These are phyloP conservation scores for Pulveroboletus ravenelii DNA, from an alignment of 768 basidiomycete species.

Conservation along the genomic window DNA sequence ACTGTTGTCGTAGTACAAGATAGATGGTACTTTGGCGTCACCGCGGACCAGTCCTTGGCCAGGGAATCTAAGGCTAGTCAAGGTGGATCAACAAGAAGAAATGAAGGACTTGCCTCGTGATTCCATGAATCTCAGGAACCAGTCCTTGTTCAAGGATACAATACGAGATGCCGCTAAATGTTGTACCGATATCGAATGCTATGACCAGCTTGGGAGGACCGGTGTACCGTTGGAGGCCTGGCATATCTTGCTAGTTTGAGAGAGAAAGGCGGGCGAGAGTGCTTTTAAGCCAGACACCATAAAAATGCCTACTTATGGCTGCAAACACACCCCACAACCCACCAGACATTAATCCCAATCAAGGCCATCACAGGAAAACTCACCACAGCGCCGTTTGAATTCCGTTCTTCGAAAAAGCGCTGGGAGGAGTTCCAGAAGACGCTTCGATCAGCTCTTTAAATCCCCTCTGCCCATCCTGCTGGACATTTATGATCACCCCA, in stretches of 20 bases:
- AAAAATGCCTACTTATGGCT: not conserved
- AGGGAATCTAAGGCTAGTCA: constrained; percentile 32
- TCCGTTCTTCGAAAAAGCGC: too few relatives aligned
- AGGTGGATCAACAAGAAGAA: not conserved
- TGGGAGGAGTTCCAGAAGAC: too few relatives aligned
- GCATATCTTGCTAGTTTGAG: constrained; percentile 3
- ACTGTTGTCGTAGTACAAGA: constrained; percentile 39
- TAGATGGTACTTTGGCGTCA: constrained; percentile 41
- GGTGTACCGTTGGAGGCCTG: not conserved
- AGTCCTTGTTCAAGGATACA: constrained; percentile 5
- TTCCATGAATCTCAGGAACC: constrained; percentile 10
- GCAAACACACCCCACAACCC: too few relatives aligned
- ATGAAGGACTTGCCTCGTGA: constrained; percentile 2
- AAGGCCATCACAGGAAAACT: too few relatives aligned
- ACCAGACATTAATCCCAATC: too few relatives aligned
- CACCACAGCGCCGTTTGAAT: too few relatives aligned
- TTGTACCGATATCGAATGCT: constrained; percentile 23
- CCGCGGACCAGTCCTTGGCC: constrained; percentile 32
- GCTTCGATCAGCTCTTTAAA: too few relatives aligned
- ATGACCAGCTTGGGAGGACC: constrained; percentile 29
- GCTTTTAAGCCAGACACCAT: not conserved
- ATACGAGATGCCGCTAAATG: constrained; percentile 33
- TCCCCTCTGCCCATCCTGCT: too few relatives aligned
- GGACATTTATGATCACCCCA: too few relatives aligned
- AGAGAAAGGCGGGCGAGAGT: not conserved